phyloP scores from a whole-genome alignment of 2,329 filamentous ascomycete species.

The Leptographium radiaticola region DNA sequence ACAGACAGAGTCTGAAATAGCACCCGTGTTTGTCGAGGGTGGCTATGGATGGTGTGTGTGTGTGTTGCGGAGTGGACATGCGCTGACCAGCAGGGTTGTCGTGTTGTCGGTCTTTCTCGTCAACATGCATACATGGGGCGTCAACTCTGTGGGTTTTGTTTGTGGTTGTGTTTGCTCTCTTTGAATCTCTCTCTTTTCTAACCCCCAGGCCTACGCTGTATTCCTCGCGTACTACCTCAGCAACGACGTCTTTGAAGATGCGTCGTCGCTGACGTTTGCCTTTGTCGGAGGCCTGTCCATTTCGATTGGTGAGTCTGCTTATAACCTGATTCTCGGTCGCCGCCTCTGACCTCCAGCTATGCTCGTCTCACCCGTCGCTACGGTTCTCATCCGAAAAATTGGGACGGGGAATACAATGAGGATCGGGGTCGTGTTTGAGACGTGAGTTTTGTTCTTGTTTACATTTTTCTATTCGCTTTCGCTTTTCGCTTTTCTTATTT shows the following conservation, averaged over 20 bases:
- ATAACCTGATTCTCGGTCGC: background rate
- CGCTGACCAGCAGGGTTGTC: conserved; percentile 28
- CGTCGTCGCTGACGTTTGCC: conserved; percentile 55
- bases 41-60: conserved; percentile 43
- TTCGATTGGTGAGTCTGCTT: conserved; percentile 27
- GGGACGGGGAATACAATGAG: conserved; percentile 53
- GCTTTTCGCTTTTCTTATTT: no score
- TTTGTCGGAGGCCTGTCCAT: conserved; percentile 65
- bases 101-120: conserved; percentile 39
- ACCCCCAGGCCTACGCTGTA: conserved; percentile 36
- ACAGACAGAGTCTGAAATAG: no score
- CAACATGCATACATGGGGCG: conserved; percentile 62
- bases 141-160: conserved; percentile 43
- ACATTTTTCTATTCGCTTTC: background rate
- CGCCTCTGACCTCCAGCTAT: background rate
- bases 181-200: background rate
- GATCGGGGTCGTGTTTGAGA: conserved; percentile 52
- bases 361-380: conserved; percentile 51
- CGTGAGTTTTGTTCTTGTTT: conserved; percentile 19
- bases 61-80: background rate
- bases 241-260: conserved; percentile 46
- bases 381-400: conserved; percentile 42
- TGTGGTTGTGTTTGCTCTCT: conserved; percentile 11
- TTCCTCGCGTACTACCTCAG: conserved; percentile 46
- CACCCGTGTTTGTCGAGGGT: conserved; percentile 31